A percentile compares a stretch with the other conserved stretches of the same genome.
Conservation (phyloP, 2,329 filamentous ascomycete genomes). For the Ophiostoma himal-ulmi region DNA sequence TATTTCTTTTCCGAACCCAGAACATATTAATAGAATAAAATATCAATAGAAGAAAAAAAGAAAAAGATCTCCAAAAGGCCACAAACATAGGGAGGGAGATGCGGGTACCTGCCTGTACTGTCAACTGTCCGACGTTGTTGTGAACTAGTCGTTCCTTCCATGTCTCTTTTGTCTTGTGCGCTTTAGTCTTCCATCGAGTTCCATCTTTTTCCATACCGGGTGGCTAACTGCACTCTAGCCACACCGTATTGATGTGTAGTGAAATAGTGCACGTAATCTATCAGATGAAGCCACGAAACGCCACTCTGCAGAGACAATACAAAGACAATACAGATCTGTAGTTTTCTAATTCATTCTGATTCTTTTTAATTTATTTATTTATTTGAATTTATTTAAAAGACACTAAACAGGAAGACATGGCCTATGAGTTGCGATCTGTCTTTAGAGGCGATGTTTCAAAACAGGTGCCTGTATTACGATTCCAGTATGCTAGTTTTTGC, state of each 20-base stretch:
- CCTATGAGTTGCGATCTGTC: not conserved
- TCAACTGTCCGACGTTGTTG: not conserved
- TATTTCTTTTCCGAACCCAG: not conserved
- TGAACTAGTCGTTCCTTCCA: not conserved
- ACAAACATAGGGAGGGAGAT: not conserved
- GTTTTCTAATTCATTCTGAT: too few species aligned
- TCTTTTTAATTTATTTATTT: too few species aligned
- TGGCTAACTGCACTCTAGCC: not conserved
- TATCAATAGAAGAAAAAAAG: not conserved
- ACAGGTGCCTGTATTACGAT: not conserved
- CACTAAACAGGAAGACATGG: too few species aligned
- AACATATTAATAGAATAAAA: not conserved
- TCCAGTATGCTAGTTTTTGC: not conserved
- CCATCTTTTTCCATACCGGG: not conserved
- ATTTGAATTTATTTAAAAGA: too few species aligned
- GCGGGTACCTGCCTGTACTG: conserved; percentile 1
- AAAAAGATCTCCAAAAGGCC: not conserved
- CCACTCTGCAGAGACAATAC: too few species aligned
- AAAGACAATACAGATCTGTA: too few species aligned
- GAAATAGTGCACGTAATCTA: not conserved
- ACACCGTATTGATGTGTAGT: not conserved
- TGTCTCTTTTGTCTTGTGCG: not conserved
- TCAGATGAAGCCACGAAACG: too few species aligned
- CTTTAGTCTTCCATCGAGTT: not conserved
- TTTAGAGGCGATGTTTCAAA: not conserved